Evolutionary conservation across 1,284 basidiomycete species (phyloP).

Genomic region (Coniophora puteana): DNA sequence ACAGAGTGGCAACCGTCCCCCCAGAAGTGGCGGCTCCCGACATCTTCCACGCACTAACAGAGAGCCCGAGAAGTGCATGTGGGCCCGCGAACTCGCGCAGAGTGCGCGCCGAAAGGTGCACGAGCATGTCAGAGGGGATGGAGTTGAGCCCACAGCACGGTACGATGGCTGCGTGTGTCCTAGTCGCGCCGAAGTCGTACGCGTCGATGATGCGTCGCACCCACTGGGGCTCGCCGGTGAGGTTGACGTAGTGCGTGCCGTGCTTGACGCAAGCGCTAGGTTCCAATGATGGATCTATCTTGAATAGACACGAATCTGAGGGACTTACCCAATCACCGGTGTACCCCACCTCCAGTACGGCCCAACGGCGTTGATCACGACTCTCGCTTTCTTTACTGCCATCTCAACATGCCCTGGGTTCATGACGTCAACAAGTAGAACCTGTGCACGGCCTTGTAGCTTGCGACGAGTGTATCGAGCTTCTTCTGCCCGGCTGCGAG

Average conservation of each 20-base stretch:
- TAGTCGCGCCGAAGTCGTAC: slow-evolving; percentile 47
- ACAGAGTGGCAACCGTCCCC: slow-evolving; percentile 55
- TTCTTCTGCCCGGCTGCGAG: slow-evolving; percentile 54
- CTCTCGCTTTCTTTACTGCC: slow-evolving; percentile 44
- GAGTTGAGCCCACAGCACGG: slow-evolving; percentile 55
- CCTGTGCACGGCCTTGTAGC: slow-evolving; percentile 35
- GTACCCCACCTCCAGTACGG: slow-evolving; percentile 57
- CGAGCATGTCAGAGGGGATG: slow-evolving; percentile 46
- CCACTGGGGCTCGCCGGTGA: slow-evolving; percentile 55
- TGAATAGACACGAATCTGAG: slow-evolving; percentile 28
- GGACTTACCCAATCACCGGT: slow-evolving; percentile 39
- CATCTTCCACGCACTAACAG: slow-evolving; percentile 40
- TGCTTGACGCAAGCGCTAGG: slow-evolving; percentile 32
- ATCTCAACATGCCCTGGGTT: slow-evolving; percentile 41
- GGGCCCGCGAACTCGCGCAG: slow-evolving; percentile 29
- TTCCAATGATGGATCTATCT: too few species aligned
- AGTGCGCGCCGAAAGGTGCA: slow-evolving; percentile 42
- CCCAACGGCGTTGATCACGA: slow-evolving; percentile 61
- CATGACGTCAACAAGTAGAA: slow-evolving; percentile 47
- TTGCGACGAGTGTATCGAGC: slow-evolving; percentile 36
- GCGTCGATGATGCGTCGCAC: slow-evolving; percentile 45
- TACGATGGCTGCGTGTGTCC: slow-evolving; percentile 47
- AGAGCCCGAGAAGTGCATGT: slow-evolving; percentile 20
- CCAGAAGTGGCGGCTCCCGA: slow-evolving; percentile 51
- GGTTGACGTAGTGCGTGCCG: slow-evolving; percentile 63